Evolutionary conservation across 2,329 filamentous ascomycete genomes (phyloP).

Genomic region (Colletotrichum truncatum): DNA sequence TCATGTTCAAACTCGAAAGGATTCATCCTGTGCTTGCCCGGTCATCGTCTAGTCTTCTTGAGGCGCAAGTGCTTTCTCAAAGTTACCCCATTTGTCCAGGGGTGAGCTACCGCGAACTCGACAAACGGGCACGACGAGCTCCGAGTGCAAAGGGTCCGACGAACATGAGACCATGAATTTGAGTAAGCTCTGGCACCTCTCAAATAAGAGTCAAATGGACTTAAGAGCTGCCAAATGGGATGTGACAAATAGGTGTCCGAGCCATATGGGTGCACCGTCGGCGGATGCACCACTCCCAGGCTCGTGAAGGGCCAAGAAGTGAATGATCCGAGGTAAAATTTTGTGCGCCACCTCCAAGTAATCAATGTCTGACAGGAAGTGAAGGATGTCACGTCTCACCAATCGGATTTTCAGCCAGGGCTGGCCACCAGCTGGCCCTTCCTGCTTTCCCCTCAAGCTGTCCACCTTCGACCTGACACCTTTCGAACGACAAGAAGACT

Average conservation of each 20-base stretch:
- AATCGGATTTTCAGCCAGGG: background rate
- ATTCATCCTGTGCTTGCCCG: no score
- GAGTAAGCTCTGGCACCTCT: background rate
- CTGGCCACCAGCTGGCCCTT: background rate
- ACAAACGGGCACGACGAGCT: no score
- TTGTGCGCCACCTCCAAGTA: background rate
- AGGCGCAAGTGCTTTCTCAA: no score
- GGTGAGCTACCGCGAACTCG: no score
- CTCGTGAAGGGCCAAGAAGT: background rate
- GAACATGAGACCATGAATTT: background rate
- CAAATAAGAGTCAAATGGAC: background rate
- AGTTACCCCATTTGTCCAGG: no score
- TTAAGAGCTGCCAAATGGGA: background rate
- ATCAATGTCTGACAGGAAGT: background rate
- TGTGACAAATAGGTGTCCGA: slow-evolving; percentile 3
- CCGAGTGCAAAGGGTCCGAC: no score
- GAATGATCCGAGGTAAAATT: background rate
- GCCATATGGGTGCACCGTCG: background rate
- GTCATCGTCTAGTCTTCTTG: no score
- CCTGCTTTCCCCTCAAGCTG: background rate
- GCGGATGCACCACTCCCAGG: background rate
- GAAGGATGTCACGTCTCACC: background rate
- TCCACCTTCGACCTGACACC: background rate
- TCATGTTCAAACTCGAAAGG: no score
- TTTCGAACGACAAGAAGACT: background rate